A percentile compares a stretch with the other conserved stretches of the same genome.
phyloP scores from a whole-genome alignment of 2,329 filamentous ascomycete genomes.

The Xylaria digitata region DNA sequence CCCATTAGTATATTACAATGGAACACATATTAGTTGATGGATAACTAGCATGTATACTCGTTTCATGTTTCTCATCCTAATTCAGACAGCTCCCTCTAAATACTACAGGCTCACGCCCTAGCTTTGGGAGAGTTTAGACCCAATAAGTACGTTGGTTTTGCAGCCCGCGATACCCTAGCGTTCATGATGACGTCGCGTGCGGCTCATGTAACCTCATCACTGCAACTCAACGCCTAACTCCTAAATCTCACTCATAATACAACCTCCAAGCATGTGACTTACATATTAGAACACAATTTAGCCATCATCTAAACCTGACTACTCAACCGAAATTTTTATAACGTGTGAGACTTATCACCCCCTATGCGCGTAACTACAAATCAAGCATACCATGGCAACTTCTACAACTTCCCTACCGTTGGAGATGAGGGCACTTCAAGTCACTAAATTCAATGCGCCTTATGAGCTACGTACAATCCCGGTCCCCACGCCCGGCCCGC shows the following conservation, averaged over 20 bases:
- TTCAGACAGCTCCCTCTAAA: not conserved
- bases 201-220: not conserved
- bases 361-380: not conserved
- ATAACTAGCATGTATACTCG: no score
- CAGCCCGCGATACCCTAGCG: not conserved
- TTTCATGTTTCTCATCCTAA: not conserved
- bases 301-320: not conserved
- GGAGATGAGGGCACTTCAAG: slow-evolving; percentile 50
- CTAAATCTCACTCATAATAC: not conserved
- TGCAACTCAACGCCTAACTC: not conserved
- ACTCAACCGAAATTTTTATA: not conserved
- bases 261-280: no score
- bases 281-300: not conserved
- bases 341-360: not conserved
- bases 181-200: slow-evolving; percentile 4
- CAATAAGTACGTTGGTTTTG: slow-evolving; percentile 11
- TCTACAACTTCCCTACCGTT: slow-evolving; percentile 27
- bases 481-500: slow-evolving; percentile 59
- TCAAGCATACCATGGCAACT: slow-evolving; percentile 10
- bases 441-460: slow-evolving; percentile 62
- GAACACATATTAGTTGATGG: not conserved
- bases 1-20: not conserved
- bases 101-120: not conserved
- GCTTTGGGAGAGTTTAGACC: not conserved
- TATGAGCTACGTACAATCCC: slow-evolving; percentile 64